These are phyloP conservation scores for Dissoconium aciculare DNA, from an alignment of 2,329 filamentous ascomycete species.

Conservation along the genomic window DNA sequence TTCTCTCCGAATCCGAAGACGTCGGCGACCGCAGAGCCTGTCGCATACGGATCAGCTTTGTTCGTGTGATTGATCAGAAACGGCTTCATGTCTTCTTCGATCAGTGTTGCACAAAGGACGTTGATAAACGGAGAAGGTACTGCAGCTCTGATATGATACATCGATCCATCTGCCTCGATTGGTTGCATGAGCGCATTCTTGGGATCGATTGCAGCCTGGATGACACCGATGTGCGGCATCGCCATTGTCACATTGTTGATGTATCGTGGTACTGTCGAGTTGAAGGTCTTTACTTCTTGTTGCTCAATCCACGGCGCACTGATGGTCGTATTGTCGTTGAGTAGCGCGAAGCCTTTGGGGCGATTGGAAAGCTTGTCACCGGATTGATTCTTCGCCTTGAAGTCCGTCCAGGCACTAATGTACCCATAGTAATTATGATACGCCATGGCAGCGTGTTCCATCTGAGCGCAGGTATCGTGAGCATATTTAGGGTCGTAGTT, in stretches of 20 bases:
- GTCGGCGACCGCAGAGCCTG: constrained; percentile 41
- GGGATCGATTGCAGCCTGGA: constrained; percentile 45
- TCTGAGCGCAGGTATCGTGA: constrained; percentile 46
- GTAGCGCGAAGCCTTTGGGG: constrained; percentile 45
- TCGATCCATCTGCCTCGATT: constrained; percentile 43
- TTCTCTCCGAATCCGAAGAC: constrained; percentile 51
- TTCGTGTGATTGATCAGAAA: constrained; percentile 32
- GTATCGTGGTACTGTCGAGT: constrained; percentile 18
- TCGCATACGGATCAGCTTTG: constrained; percentile 9
- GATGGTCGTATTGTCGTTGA: constrained; percentile 61
- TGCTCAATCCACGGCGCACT: constrained; percentile 53
- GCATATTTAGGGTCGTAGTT: constrained; percentile 27
- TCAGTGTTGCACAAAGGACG: constrained; percentile 57
- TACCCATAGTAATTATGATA: constrained; percentile 53
- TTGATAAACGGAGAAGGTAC: constrained; percentile 58
- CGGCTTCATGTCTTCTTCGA: constrained; percentile 42
- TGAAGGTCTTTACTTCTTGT: constrained; percentile 40
- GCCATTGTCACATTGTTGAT: constrained; percentile 65
- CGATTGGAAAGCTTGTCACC: constrained; percentile 34
- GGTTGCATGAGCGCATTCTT: constrained; percentile 58
- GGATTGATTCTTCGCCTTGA: constrained; percentile 35
- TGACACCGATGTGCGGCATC: constrained; percentile 59
- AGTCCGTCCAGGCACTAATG: constrained; percentile 28
- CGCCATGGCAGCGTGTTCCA: constrained; percentile 53
- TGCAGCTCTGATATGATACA: constrained; percentile 52